Evolutionary conservation across 306 rosid species (phyloP), one percentile per base, ranked within the genome.

Genomic region (Vigna reflexopilosa): DNA sequence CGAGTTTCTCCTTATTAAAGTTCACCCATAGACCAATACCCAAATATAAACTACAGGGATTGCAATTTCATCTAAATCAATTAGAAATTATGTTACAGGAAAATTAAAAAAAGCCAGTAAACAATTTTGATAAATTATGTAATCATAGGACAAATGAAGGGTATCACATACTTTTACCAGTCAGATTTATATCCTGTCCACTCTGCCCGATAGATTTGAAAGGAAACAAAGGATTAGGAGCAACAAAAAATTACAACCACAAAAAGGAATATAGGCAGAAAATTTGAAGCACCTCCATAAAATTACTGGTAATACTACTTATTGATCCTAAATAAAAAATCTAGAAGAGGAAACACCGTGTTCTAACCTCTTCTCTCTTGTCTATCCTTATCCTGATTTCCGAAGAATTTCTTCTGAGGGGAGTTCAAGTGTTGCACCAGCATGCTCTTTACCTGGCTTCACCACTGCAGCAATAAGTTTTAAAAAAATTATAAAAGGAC

Each of bases 361-460:
- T 38, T 76, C 79, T 80, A 80, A 82, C 79, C 82, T 80, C 81
- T 61, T 77, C 76, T 52, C 49, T 72, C 22, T 16, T 16, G 38
- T 51, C 54, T 49, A 30, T 30, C 34, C 34, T 77, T 52, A 70
- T 57, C 81, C 76, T 12, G 84, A 78, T 26, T 77, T 78, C 22
- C 67, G 72, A 72, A 81, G 50, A 75, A 12, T 81, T 63, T 89
- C 98, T 71, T 95, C 97, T 0, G 98, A 85, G 17, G 98, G 98
- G 83, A 92, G 59, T 87, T 95, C 99, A n/a, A 93, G 85, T 30
- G 92, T 93, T 66, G 97, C 94, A 32, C 99, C 98, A 7, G 96
- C 96, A 78, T 91, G 98, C 8, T 85, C 97, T 83, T 87, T 90
- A 49, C 63, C 77, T 5, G 98, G 87, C 88, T 92, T 92, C 89